Conservation (phyloP, 768 basidiomycete genomes). For the Sporobolomyces phaffii region DNA sequence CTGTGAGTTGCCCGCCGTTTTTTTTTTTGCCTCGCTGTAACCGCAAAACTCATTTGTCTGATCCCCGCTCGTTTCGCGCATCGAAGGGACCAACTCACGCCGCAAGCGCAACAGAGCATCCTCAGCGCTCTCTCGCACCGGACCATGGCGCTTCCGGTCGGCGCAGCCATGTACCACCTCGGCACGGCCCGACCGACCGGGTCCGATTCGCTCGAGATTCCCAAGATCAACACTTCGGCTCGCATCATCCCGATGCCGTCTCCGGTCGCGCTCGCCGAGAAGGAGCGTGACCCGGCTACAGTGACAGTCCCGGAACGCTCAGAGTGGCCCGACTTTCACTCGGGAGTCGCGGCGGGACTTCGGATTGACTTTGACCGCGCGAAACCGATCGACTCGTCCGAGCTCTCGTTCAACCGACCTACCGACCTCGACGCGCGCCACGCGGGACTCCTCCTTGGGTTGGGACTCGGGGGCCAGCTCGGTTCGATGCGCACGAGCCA, state of each 20-base stretch:
- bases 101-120: slow-evolving; percentile 74
- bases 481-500: slow-evolving; percentile 74
- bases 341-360: slow-evolving; percentile 87
- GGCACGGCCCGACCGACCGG: slow-evolving; percentile 46
- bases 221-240: slow-evolving; percentile 45
- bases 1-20: slow-evolving; percentile 53
- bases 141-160: slow-evolving; percentile 82
- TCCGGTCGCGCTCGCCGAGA: slow-evolving; percentile 38
- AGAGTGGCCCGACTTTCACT: slow-evolving; percentile 96
- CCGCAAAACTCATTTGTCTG: not conserved
- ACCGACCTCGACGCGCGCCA: slow-evolving; percentile 83
- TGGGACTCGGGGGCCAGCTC: slow-evolving; percentile 87
- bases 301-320: slow-evolving; percentile 52
- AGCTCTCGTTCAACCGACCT: slow-evolving; percentile 91
- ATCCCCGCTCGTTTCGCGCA: not conserved
- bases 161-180: slow-evolving; percentile 86
- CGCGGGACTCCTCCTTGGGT: slow-evolving; percentile 88
- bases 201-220: slow-evolving; percentile 44
- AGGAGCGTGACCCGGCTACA: slow-evolving; percentile 24
- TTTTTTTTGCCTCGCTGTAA: too few species aligned
- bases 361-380: slow-evolving; percentile 68
- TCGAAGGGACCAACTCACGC: slow-evolving; percentile 74
- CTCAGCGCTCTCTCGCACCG: slow-evolving; percentile 74
- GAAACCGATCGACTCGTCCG: slow-evolving; percentile 73
- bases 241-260: slow-evolving; percentile 43